Evolutionary conservation across 345 rosid species (phyloP), one percentile per base, ranked within the genome.

Genomic region (Ricinus communis): DNA sequence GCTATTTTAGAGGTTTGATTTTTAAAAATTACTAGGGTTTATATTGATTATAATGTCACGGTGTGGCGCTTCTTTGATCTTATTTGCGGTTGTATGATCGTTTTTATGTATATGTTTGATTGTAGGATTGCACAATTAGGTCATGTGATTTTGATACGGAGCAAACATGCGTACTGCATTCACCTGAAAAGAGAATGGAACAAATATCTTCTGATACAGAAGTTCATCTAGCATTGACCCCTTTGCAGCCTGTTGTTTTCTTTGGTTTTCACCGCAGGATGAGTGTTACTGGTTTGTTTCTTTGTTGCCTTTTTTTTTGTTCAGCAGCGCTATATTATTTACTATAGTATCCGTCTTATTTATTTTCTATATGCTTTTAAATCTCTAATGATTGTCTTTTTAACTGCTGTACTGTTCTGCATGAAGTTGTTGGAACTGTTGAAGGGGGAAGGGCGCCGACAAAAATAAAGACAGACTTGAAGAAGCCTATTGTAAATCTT

Each of bases 391-490:
- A n/a, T 52, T 12, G 14, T n/a, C 6, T 4, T 66, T 58, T 28
- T 62, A 68, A 73, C 52, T 55, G n/a, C n/a, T 53, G 46, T 8
- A 57, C 33, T 54, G 6, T 68, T 76, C 40, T 74, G 81, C 33
- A 31, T 89, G 71, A 74, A 95, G 99, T 92, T 85, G 97, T 95
- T 82, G 99, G 99, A 79, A 95, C 97, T 74, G 87, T 92, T 72
- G 98, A 92, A 78, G 97, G 98, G 51, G 98, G 99, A 61, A 85
- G 90, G 74, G 81, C 94, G 53, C 99, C 99, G 0, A 95, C 97
- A 33, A 95, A 90, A 77, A 95, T 95, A 82, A 95, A 88, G 85
- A 84, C 97, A 31, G 99, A 95, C 83, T 80, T 95, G 84, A 95
- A 95, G 85, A 95, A 88, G 81, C 99, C 97, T 16, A 71, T 95